A percentile compares a stretch with the other conserved stretches of the same genome.
These are phyloP conservation scores for Saprolegnia diclina DNA, from an alignment of 352 stramenopile genomes.

Conservation along the genomic window DNA sequence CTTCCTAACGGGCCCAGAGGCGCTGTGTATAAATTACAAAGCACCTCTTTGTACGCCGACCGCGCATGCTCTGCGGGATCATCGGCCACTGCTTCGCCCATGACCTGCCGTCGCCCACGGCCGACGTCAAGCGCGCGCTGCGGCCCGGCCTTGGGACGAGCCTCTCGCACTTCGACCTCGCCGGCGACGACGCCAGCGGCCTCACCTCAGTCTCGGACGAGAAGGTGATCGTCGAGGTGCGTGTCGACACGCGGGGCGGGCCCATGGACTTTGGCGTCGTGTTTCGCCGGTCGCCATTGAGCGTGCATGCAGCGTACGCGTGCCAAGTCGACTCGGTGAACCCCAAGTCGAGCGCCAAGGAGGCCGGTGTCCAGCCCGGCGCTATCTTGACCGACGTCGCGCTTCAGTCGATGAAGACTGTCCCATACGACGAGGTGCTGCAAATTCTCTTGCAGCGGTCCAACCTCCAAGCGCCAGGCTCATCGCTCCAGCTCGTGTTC, in stretches of 20 bases:
- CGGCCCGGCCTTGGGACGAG: not conserved
- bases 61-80: constrained; percentile 11
- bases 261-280: constrained; percentile 7
- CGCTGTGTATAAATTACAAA: not conserved
- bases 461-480: constrained; percentile 1
- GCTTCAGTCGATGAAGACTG: constrained; percentile 43
- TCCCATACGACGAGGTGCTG: constrained; percentile 49
- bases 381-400: constrained; percentile 58
- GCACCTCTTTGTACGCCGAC: not conserved
- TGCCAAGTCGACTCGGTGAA: constrained; percentile 56
- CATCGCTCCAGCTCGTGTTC: constrained; percentile 52
- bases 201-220: not conserved
- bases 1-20: not conserved
- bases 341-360: constrained; percentile 43
- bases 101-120: not conserved
- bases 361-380: constrained; percentile 42
- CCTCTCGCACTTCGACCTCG: constrained; percentile 8
- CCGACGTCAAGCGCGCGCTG: not conserved
- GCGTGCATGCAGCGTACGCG: not conserved
- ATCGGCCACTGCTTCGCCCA: constrained; percentile 18
- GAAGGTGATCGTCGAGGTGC: constrained; percentile 9
- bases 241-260: not conserved
- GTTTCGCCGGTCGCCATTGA: constrained; percentile 7
- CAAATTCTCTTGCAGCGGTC: constrained; percentile 32
- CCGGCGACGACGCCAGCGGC: not conserved